Evolutionary conservation across 345 rosid genomes (phyloP), one percentile per base, ranked within the genome.

Genomic region (Populus deltoides): DNA sequence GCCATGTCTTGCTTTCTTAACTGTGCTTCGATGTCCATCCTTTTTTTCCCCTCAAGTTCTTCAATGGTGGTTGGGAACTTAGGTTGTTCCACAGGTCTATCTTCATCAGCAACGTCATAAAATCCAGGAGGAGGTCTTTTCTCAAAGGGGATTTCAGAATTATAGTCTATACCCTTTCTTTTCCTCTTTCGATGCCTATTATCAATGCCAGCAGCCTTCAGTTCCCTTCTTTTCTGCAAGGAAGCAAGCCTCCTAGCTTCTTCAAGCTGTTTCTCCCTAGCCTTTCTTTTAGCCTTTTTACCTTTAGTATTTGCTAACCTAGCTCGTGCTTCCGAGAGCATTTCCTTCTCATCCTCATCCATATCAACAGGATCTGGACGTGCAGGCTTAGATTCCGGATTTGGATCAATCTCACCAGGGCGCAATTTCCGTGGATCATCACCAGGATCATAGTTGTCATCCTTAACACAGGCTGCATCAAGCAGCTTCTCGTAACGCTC

Each of bases 261-360:
- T 85, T 97, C 98, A 74, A 94, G 97, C 82, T 94, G 99, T 69
- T 94, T 96, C 87, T 97, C 99, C 89, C 99, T 87, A 13, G 98
- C 98, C 85, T 97, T 97, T 78, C 99, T 85, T 80, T 94, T 97
- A 4, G 99, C 99, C 88, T 97, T 97, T 84, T 97, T 94, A 10
- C 97, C 99, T 81, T 98, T 87, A 63, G 98, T 97, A 80, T 97
- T 97, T 15, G 98, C 98, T 74, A 97, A 82, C 18, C 98, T 86
- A 78, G 99, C 99, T 74, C 99, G 90, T 9, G 98, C 98, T 86
- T 97, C 99, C 43, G 99, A 97, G 80, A 97, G 97, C 98, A 94
- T 97, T 82, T 97, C 99, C 87, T 97, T 97, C 88, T 97, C 99
- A 70, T 94, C 99, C 88, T 97, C 99, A 79, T 97, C 99, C 98